Base-by-base conservation (phyloP, 768 basidiomycete species). In the Podaxis rugospora region DNA sequence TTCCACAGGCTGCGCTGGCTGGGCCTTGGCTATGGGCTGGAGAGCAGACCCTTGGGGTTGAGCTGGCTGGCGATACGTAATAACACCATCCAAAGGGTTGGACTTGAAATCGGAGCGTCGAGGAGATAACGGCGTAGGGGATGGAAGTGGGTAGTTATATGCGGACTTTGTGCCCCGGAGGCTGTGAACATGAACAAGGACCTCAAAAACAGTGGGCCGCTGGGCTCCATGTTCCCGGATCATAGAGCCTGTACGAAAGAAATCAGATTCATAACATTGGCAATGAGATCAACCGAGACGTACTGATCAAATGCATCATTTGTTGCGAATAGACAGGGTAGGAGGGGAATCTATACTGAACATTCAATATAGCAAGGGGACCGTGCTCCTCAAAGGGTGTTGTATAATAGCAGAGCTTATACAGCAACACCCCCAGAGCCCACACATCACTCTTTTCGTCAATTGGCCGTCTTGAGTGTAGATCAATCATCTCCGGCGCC, bases 381-480 rank as follows among this genome's bases (percentile, higher is more conserved):
- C 96, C 96, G 66, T 98, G 95, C 69, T 98, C 96, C 73, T 99
- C 97, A 68, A 99, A 99, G 0, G 97, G 97, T 0, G 97, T 99
- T 0, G 95, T 99, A 73, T 99, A 99, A 75, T 98, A 99, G 73
- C 97, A 98, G 13, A 99, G 84, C 78, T 98, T 99, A 80, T 98
- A 99, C 13, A 99, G 81, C 62, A 99, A 77, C 14, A 98, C 95
- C 23, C 96, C 97, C 23, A 99, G 81, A 0, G 97, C 97, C 97
- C 97, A 99, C 0, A 99, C 89, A 68, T 99, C 96, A 72, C 90
- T 92, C 76, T 95, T 96, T 72, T 95, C 93, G 70, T 95, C 93
- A 36, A 95, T 83, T 1, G 91, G 89, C 61, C 91, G 81, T 63
- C 92, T 82, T 25, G 89, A 81, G 72, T 90, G 90, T 0, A 88